phyloP scores from a whole-genome alignment of 257 asterid genomes.

The Verbascum thapsus region DNA sequence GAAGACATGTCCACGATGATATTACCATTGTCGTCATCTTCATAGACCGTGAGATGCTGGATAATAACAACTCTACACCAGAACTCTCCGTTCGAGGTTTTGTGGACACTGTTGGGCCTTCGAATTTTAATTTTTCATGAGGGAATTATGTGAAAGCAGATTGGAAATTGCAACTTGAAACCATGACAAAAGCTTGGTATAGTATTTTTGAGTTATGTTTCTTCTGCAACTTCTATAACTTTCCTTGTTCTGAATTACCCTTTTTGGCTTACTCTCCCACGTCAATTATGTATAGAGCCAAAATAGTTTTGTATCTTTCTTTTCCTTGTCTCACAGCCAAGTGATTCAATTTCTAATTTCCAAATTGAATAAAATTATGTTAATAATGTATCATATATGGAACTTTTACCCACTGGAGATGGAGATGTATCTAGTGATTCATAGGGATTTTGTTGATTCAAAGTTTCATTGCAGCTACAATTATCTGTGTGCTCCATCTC shows the following conservation, averaged over 20 bases:
- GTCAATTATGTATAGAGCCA: neutral
- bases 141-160: conserved; percentile 18
- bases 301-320: too few relatives aligned
- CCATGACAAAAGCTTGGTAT: conserved; percentile 6
- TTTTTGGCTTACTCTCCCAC: neutral
- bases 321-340: too few relatives aligned
- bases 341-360: neutral
- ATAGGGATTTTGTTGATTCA: too few relatives aligned
- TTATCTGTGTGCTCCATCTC: too few relatives aligned
- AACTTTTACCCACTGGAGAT: too few relatives aligned
- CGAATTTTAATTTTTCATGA: conserved; percentile 42
- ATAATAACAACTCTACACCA: conserved; percentile 34
- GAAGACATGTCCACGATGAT: conserved; percentile 71
- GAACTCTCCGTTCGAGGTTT: conserved; percentile 60
- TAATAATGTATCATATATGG: too few relatives aligned
- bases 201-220: conserved; percentile 24
- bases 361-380: conserved; percentile 11
- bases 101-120: conserved; percentile 51
- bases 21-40: conserved; percentile 69
- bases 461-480: too few relatives aligned
- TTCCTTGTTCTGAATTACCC: neutral
- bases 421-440: too few relatives aligned
- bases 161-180: conserved; percentile 20
- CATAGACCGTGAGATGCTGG: conserved; percentile 54
- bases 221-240: too few relatives aligned